Evolutionary conservation across 225 moss, liverwort and hornwort species (phyloP), one percentile per base, ranked within the genome.

Genomic region (Straminergon stramineum): DNA sequence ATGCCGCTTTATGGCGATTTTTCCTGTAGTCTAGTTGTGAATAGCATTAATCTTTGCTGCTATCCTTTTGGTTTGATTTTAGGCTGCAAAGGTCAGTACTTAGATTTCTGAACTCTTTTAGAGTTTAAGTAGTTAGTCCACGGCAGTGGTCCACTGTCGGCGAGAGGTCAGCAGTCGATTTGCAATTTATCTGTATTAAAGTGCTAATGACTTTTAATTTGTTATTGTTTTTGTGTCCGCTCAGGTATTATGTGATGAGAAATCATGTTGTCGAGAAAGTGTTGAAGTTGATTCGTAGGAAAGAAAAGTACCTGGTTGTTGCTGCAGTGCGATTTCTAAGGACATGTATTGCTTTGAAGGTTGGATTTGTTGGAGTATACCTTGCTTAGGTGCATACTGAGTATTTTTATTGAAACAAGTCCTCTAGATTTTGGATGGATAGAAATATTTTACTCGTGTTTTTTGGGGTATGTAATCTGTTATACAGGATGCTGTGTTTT

Each of bases 241-340:
- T 69, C 90, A 99, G 99, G 94, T 99, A 99, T 84, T 99, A 97
- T 89, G 96, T 99, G 52, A 99, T 99, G 97, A 97, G 96, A 70
- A 97, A 99, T 88, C 97, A 97, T 90, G 99, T 97, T 58, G 94
- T 97, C 53, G 97, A 99, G 94, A 99, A 97, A 93, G 95, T 99
- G 68, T 94, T 99, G 91, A 95, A 95, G 87, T 95, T 99, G 88
- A 99, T 94, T 84, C 96, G 94, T 57, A 94, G 99, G 92, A 99
- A 95, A 90, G 99, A 99, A 89, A 99, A 97, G 91, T 99, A 99
- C 89, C 92, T 99, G 83, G 96, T 99, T 88, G 99, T 99, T 82
- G 99, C 99, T 87, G 99, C 99, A 89, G 97, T 99, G 82, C 97
- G 99, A 69, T 99, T 99, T 92, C 90, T 99, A 67, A 94, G 99